phyloP scores from a whole-genome alignment of 768 basidiomycete species.

The Podaxis sp. region DNA sequence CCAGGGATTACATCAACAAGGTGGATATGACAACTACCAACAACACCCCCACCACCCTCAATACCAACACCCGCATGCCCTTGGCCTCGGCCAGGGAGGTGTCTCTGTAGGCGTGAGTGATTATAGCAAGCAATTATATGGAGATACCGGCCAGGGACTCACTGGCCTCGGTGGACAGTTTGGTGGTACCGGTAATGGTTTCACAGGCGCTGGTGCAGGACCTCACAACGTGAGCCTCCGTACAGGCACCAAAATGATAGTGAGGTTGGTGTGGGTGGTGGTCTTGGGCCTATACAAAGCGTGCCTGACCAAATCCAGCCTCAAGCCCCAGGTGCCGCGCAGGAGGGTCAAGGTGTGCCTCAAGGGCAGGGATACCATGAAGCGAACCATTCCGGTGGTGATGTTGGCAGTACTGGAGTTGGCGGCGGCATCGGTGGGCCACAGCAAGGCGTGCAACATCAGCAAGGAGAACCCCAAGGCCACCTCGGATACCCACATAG shows the following conservation, averaged over 20 bases:
- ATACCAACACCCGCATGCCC: conserved; percentile 37
- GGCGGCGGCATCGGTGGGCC: conserved; percentile 38
- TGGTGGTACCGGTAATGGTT: conserved; percentile 37
- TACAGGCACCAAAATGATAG: conserved; percentile 77
- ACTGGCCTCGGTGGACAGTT: conserved; percentile 60
- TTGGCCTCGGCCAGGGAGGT: conserved; percentile 39
- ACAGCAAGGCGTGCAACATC: conserved; percentile 41
- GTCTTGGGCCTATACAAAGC: conserved; percentile 40
- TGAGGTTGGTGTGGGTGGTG: conserved; percentile 44
- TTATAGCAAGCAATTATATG: conserved; percentile 46
- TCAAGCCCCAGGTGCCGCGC: conserved; percentile 46
- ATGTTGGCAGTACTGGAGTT: conserved; percentile 32
- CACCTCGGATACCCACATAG: conserved; percentile 67
- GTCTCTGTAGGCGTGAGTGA: conserved; percentile 35
- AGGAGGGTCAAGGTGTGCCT: conserved; percentile 44
- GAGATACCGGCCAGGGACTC: conserved; percentile 52
- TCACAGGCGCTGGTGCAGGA: conserved; percentile 53
- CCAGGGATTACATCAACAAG: conserved; percentile 64
- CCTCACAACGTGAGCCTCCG: conserved; percentile 51
- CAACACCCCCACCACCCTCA: conserved; percentile 53
- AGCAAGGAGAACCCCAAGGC: conserved; percentile 45
- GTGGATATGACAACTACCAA: conserved; percentile 40
- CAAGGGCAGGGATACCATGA: conserved; percentile 52
- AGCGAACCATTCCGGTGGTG: conserved; percentile 41
- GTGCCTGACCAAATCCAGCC: conserved; percentile 54